Conservation (phyloP, 1,284 basidiomycete genomes). For the Apiotrichum sp. region DNA sequence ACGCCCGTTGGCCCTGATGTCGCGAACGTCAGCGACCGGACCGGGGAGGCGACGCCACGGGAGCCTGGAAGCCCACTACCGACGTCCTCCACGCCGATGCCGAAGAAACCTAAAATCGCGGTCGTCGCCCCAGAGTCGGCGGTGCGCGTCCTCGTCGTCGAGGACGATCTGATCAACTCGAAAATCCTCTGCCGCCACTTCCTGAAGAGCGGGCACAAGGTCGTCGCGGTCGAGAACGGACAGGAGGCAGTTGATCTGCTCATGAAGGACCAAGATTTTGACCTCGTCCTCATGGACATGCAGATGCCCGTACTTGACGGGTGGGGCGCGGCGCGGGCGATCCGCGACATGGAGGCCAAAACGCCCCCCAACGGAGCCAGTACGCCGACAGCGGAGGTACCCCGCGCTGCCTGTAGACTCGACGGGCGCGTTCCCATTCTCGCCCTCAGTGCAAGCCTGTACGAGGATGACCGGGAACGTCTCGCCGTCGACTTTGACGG, state of each 20-base stretch:
- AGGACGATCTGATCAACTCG: slow-evolving; percentile 68
- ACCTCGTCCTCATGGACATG: slow-evolving; percentile 77
- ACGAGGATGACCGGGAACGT: slow-evolving; percentile 58
- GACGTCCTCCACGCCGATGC: not conserved
- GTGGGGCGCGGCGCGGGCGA: slow-evolving; percentile 62
- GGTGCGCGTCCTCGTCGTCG: slow-evolving; percentile 64
- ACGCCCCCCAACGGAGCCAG: too few relatives aligned
- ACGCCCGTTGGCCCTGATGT: not conserved
- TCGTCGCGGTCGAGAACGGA: slow-evolving; percentile 66
- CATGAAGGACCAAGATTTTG: slow-evolving; percentile 55
- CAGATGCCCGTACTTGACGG: slow-evolving; percentile 85
- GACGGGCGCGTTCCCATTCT: slow-evolving; percentile 73
- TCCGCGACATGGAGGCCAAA: slow-evolving; percentile 56
- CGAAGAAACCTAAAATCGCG: slow-evolving; percentile 3
- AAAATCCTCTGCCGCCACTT: slow-evolving; percentile 67
- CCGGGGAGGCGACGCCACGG: not conserved
- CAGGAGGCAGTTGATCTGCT: slow-evolving; percentile 67
- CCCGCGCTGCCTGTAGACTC: slow-evolving; percentile 36
- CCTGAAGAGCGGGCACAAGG: slow-evolving; percentile 60
- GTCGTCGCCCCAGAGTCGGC: slow-evolving; percentile 10
- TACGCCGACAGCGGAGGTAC: too few relatives aligned
- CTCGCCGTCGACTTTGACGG: slow-evolving; percentile 67
- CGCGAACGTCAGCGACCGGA: not conserved
- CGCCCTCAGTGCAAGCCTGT: slow-evolving; percentile 72
- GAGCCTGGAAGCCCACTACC: not conserved